Percentiles rank a stretch among this genome's conserved stretches.
These are phyloP conservation scores for Colletotrichum liaoningense DNA, from an alignment of 2,329 filamentous ascomycete genomes.

Conservation along the genomic window DNA sequence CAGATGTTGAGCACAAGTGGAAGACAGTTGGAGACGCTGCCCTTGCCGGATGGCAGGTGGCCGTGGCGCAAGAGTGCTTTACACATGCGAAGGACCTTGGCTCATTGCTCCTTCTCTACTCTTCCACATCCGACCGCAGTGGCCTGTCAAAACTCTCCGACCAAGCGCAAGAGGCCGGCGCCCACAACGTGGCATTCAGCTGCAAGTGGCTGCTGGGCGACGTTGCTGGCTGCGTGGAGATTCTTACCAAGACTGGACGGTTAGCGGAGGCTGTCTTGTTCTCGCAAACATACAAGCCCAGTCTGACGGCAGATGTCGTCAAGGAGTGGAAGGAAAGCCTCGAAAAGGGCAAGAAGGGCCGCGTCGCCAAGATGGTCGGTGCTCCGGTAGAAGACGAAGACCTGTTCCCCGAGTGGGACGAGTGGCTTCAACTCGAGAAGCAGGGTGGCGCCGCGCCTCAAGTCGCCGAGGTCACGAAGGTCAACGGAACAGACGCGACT, in stretches of 20 bases:
- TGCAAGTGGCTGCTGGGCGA: slow-evolving; percentile 90
- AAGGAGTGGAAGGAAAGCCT: slow-evolving; percentile 84
- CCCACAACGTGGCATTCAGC: slow-evolving; percentile 94
- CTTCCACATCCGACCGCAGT: slow-evolving; percentile 81
- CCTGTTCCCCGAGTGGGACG: slow-evolving; percentile 96
- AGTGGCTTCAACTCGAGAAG: slow-evolving; percentile 84
- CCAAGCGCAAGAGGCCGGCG: slow-evolving; percentile 80
- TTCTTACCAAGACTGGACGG: slow-evolving; percentile 82
- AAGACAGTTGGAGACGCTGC: slow-evolving; percentile 96
- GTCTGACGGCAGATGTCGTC: slow-evolving; percentile 74
- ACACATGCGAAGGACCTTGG: slow-evolving; percentile 90
- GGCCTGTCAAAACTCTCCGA: slow-evolving; percentile 79
- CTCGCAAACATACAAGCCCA: slow-evolving; percentile 95
- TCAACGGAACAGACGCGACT: slow-evolving; percentile 42
- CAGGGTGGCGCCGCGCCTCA: slow-evolving; percentile 64
- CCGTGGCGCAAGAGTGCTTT: slow-evolving; percentile 93
- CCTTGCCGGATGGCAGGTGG: slow-evolving; percentile 85
- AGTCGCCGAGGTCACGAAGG: slow-evolving; percentile 40
- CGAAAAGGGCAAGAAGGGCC: slow-evolving; percentile 86
- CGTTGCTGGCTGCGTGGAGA: slow-evolving; percentile 81
- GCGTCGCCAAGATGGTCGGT: slow-evolving; percentile 85
- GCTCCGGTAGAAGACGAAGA: slow-evolving; percentile 86
- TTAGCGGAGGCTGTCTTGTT: slow-evolving; percentile 90
- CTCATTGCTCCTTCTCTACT: slow-evolving; percentile 88
- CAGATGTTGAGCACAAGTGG: slow-evolving; percentile 96